A percentile compares a stretch with the other conserved stretches of the same genome.
Evolutionary conservation across 208 protist genomes (phyloP).

Genomic region (Acanthamoeba castellanii): DNA sequence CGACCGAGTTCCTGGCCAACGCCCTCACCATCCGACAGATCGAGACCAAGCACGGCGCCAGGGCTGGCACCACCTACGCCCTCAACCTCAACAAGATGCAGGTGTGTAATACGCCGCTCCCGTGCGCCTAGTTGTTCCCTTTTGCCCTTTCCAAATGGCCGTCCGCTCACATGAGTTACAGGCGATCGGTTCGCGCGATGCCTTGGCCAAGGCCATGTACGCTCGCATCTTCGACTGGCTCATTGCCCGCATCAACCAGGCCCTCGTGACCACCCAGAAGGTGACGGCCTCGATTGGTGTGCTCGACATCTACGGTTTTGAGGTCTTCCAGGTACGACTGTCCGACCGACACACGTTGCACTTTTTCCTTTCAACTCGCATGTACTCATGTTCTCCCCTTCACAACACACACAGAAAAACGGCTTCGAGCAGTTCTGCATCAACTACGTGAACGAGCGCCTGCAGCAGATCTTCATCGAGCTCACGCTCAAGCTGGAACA

Average conservation of each 20-base stretch:
- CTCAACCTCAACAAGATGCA: slow-evolving; percentile 75
- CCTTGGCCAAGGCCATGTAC: slow-evolving; percentile 90
- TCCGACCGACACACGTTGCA: not conserved
- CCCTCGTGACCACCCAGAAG: slow-evolving; percentile 16
- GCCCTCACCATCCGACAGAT: slow-evolving; percentile 75
- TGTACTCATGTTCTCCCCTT: not conserved
- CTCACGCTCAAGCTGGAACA: slow-evolving; percentile 94
- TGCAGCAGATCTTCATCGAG: slow-evolving; percentile 98
- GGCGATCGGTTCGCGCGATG: slow-evolving; percentile 83
- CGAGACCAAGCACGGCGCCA: slow-evolving; percentile 76
- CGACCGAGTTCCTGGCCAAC: slow-evolving; percentile 66
- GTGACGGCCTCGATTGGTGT: slow-evolving; percentile 88
- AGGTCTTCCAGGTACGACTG: slow-evolving; percentile 91
- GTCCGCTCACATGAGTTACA: slow-evolving; percentile 8
- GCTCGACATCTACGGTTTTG: slow-evolving; percentile 98
- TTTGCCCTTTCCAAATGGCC: not conserved
- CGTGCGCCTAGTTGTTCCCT: not conserved
- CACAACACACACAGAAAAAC: slow-evolving; percentile 90
- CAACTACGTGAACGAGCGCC: slow-evolving; percentile 99
- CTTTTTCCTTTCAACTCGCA: not conserved
- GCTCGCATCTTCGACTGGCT: slow-evolving; percentile 91
- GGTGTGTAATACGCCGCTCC: not conserved
- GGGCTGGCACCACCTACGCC: slow-evolving; percentile 72
- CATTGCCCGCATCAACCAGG: slow-evolving; percentile 90
- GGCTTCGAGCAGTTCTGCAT: slow-evolving; percentile 99